Evolutionary conservation across 2,329 filamentous ascomycete genomes (phyloP).

Genomic region (Aspergillus jensenii): DNA sequence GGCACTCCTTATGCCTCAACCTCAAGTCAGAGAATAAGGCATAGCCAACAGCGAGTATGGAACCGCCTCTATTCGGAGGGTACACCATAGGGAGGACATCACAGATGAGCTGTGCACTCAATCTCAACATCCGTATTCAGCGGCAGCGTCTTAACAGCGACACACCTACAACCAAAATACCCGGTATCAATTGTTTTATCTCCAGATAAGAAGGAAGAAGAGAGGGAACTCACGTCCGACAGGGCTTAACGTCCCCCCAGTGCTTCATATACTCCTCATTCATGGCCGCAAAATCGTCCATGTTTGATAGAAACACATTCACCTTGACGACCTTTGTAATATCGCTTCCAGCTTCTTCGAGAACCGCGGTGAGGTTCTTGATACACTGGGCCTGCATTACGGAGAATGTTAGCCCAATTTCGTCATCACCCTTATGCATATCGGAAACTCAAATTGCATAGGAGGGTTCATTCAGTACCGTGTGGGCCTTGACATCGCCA

Average conservation of each 20-base stretch:
- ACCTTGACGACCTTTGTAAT: conserved; percentile 65
- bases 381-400: conserved; percentile 52
- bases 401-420: conserved; percentile 1
- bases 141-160: conserved; percentile 84
- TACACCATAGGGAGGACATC: neutral
- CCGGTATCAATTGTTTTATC: neutral
- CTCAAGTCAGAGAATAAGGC: neutral
- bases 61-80: no score
- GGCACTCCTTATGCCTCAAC: neutral
- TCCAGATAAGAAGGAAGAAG: neutral
- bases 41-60: no score
- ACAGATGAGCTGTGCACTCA: conserved; percentile 63
- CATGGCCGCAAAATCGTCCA: conserved; percentile 72
- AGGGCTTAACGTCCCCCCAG: conserved; percentile 63
- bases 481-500: conserved; percentile 56
- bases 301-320: conserved; percentile 65
- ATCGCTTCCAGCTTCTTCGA: conserved; percentile 60
- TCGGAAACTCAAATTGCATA: neutral
- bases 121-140: conserved; percentile 88
- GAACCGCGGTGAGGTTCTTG: conserved; percentile 59
- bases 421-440: neutral
- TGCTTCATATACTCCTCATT: conserved; percentile 82
- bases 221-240: conserved; percentile 27
- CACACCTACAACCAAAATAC: conserved; percentile 52
- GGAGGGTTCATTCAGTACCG: conserved; percentile 36